These are phyloP conservation scores for Pontederia paniculata DNA, from an alignment of 176 grass and related monocot species.

Conservation along the genomic window DNA sequence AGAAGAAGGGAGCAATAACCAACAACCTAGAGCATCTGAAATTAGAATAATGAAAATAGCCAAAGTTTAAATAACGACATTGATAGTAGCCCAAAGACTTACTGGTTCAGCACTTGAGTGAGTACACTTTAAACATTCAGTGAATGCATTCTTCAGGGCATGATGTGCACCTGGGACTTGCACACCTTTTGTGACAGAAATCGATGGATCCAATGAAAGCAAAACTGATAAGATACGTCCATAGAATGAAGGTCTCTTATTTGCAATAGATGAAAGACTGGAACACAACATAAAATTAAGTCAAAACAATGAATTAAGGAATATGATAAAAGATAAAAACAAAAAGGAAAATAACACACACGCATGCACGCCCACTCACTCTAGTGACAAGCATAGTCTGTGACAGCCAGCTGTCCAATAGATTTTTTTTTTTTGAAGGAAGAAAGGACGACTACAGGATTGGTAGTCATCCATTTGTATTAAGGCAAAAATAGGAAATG, in stretches of 20 bases:
- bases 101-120: constrained; percentile 98
- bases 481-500: too few relatives aligned
- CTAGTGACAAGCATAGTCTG: too few relatives aligned
- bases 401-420: background rate
- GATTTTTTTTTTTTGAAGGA: too few relatives aligned
- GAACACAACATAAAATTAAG: constrained; percentile 23
- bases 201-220: constrained; percentile 78
- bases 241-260: constrained; percentile 90
- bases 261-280: constrained; percentile 89
- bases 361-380: too few relatives aligned
- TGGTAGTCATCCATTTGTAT: too few relatives aligned
- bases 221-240: constrained; percentile 87
- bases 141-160: constrained; percentile 75
- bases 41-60: constrained; percentile 2
- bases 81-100: constrained; percentile 26
- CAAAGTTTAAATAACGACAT: constrained; percentile 6
- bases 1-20: too few relatives aligned
- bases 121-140: constrained; percentile 80
- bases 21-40: too few relatives aligned
- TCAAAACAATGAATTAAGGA: background rate
- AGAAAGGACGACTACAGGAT: too few relatives aligned
- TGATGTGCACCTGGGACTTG: constrained; percentile 64
- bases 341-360: background rate
- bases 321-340: constrained; percentile 8
- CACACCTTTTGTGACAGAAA: constrained; percentile 52